phyloP scores from a whole-genome alignment of 2,329 filamentous ascomycete species.

The Myriosclerotinia scirpicola region DNA sequence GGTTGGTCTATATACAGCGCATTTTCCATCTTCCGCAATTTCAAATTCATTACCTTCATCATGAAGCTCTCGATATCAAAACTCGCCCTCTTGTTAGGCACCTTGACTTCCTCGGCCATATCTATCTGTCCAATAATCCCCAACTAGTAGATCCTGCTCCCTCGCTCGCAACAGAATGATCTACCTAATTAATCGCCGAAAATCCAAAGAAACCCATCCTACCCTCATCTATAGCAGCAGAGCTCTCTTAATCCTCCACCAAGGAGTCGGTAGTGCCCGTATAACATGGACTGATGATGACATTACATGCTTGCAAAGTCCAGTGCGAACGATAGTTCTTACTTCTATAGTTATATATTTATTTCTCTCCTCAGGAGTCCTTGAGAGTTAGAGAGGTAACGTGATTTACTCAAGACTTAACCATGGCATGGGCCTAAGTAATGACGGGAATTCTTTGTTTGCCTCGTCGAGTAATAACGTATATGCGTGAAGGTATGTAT shows the following conservation, averaged over 20 bases:
- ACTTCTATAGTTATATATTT: conserved; percentile 27
- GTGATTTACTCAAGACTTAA: conserved; percentile 47
- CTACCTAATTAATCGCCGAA: conserved; percentile 35
- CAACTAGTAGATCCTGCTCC: conserved; percentile 32
- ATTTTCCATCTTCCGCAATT: background rate
- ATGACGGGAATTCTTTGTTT: conserved; percentile 54
- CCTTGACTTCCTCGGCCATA: too few species aligned
- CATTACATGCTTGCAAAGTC: conserved; percentile 31
- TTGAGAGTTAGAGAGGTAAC: background rate
- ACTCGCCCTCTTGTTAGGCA: background rate
- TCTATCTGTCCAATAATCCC: background rate
- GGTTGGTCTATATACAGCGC: background rate
- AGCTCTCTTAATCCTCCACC: conserved; percentile 39
- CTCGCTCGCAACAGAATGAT: conserved; percentile 35
- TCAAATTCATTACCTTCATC: background rate
- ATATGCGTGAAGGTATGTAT: conserved; percentile 65
- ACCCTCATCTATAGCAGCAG: conserved; percentile 40
- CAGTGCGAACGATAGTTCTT: conserved; percentile 31
- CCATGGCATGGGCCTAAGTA: conserved; percentile 55
- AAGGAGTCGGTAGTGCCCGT: conserved; percentile 36
- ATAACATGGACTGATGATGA: conserved; percentile 34
- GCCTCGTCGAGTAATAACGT: conserved; percentile 60
- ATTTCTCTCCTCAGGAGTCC: background rate
- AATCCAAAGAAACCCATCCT: conserved; percentile 35
- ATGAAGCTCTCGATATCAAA: background rate